Percentiles rank a stretch among this genome's conserved stretches.
Conservation (phyloP, 2,329 filamentous ascomycete genomes). For the Harringtonia aguacate region DNA sequence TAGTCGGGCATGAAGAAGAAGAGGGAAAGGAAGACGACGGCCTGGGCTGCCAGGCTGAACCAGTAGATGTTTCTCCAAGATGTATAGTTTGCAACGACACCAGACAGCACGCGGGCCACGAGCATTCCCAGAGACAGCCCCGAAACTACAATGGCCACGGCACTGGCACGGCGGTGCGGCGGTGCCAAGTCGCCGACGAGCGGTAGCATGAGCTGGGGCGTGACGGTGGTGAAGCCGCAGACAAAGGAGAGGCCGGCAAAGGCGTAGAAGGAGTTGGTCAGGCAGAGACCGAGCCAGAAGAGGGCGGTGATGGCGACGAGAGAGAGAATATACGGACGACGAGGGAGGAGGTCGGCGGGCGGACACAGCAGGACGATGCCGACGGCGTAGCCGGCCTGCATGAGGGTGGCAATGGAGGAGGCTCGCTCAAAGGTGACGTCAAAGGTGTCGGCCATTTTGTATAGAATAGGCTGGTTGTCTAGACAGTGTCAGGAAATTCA, state of each 20-base stretch:
- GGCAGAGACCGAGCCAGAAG: constrained; percentile 60
- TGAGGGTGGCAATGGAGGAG: constrained; percentile 58
- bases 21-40: constrained; percentile 51
- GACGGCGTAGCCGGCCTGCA: constrained; percentile 69
- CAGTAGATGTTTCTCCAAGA: constrained; percentile 73
- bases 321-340: constrained; percentile 58
- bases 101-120: constrained; percentile 63
- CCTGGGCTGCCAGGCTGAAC: constrained; percentile 63
- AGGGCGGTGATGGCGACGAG: constrained; percentile 59
- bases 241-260: constrained; percentile 66
- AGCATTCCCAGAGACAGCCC: constrained; percentile 68
- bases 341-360: constrained; percentile 57
- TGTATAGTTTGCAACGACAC: constrained; percentile 62
- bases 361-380: constrained; percentile 68
- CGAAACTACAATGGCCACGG: constrained; percentile 63
- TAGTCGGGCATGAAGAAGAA: constrained; percentile 75
- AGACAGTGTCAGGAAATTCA: not conserved
- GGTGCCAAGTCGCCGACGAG: constrained; percentile 17
- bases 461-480: constrained; percentile 66
- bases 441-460: constrained; percentile 63
- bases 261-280: constrained; percentile 51
- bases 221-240: constrained; percentile 68
- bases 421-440: constrained; percentile 58
- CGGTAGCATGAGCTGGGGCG: constrained; percentile 70
- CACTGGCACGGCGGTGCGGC: constrained; percentile 46